Conservation (phyloP, 306 rosid species). For the Dalbergia cochinchinensis region DNA sequence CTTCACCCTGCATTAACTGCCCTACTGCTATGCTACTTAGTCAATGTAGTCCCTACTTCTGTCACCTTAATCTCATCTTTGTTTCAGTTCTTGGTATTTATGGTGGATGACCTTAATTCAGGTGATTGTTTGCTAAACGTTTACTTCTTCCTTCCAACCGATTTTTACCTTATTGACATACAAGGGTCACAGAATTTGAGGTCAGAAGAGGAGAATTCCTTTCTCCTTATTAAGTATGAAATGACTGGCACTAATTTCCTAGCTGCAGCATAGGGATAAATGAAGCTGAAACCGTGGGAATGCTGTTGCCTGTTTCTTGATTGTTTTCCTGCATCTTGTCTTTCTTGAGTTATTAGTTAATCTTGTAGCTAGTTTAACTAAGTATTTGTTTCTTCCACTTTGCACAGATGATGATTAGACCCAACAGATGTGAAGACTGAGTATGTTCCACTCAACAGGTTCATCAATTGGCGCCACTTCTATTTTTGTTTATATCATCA, state of each 20-base stretch:
- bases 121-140: conserved; percentile 57
- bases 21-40: conserved; percentile 22
- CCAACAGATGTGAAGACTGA: no score
- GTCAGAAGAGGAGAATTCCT: conserved; percentile 21
- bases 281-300: conserved; percentile 33
- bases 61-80: conserved; percentile 26
- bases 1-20: conserved; percentile 24
- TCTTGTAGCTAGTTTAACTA: conserved; percentile 11
- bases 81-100: conserved; percentile 36
- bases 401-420: no score
- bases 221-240: conserved; percentile 32
- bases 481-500: background rate
- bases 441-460: conserved; percentile 40
- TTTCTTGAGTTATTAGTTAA: conserved; percentile 15
- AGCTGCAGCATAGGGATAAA: conserved; percentile 29
- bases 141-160: conserved; percentile 44
- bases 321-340: conserved; percentile 37
- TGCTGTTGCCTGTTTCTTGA: conserved; percentile 39
- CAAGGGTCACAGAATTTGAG: conserved; percentile 17
- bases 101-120: conserved; percentile 38
- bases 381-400: background rate
- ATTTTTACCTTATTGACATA: conserved; percentile 17
- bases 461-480: conserved; percentile 33
- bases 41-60: conserved; percentile 26
- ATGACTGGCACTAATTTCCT: conserved; percentile 24